Evolutionary conservation across 805 yeast species (phyloP).

Genomic region (Starmerella potacharoeniae): DNA sequence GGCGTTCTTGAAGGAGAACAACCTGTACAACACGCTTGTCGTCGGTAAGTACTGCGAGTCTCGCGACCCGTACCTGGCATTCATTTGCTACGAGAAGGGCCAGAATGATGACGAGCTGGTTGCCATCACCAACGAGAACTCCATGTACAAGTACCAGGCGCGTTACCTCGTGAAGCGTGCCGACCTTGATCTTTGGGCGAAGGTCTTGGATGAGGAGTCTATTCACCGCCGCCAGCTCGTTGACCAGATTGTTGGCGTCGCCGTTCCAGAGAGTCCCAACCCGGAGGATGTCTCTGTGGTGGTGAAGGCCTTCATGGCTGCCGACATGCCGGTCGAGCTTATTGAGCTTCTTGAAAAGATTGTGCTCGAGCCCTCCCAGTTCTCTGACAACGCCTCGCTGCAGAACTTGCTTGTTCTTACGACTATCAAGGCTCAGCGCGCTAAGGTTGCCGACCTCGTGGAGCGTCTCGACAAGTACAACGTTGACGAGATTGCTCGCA

Average conservation of each 20-base stretch:
- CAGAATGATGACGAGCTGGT: slow-evolving; percentile 80
- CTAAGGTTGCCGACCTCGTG: slow-evolving; percentile 70
- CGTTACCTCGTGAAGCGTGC: slow-evolving; percentile 82
- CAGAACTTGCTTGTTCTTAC: slow-evolving; percentile 89
- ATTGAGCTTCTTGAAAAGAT: slow-evolving; percentile 92
- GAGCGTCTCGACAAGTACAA: slow-evolving; percentile 86
- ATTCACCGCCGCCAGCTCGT: slow-evolving; percentile 80
- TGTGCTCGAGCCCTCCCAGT: slow-evolving; percentile 93
- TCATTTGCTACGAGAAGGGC: slow-evolving; percentile 95
- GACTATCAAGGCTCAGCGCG: slow-evolving; percentile 88
- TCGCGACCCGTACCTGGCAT: slow-evolving; percentile 97
- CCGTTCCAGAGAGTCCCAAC: slow-evolving; percentile 95
- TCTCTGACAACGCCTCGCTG: slow-evolving; percentile 85
- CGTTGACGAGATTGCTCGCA: slow-evolving; percentile 85
- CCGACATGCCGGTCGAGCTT: slow-evolving; percentile 82
- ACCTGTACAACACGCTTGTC: slow-evolving; percentile 78
- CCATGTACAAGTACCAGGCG: slow-evolving; percentile 99
- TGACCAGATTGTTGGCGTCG: slow-evolving; percentile 91
- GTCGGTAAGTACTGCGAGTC: slow-evolving; percentile 98
- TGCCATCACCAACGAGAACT: slow-evolving; percentile 86
- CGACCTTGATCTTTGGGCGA: slow-evolving; percentile 72
- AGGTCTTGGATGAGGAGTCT: slow-evolving; percentile 64
- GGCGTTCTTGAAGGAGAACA: slow-evolving; percentile 85
- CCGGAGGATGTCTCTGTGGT: slow-evolving; percentile 84
- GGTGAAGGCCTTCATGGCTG: slow-evolving; percentile 94